Conservation (phyloP, 495 filamentous ascomycete genomes). For the Penicillium samsonianum region DNA sequence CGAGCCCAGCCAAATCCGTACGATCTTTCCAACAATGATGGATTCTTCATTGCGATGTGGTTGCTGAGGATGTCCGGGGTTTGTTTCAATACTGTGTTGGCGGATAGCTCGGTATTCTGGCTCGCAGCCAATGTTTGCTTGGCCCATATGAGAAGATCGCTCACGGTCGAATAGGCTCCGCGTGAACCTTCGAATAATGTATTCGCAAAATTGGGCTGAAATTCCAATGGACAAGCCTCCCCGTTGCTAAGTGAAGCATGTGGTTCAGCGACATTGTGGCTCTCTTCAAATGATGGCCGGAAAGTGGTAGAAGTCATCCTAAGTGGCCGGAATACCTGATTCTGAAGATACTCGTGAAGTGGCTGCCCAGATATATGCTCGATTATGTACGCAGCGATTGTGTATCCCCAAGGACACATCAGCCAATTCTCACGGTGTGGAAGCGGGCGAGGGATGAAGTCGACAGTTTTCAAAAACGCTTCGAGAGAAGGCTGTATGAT, state of each 20-base stretch:
- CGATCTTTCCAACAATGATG: not conserved
- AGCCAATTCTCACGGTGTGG: not conserved
- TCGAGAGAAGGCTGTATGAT: not conserved
- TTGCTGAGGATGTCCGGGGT: not conserved
- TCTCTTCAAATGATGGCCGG: not conserved
- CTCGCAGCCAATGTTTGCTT: conserved; percentile 6
- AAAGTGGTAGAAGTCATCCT: conserved; percentile 4
- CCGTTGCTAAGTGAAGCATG: not conserved
- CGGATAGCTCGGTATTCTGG: not conserved
- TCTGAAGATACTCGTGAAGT: conserved; percentile 5
- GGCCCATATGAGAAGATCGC: conserved; percentile 8
- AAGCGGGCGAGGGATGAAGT: not conserved
- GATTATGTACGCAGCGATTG: conserved; percentile 3
- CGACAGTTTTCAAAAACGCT: not conserved
- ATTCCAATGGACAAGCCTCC: not conserved
- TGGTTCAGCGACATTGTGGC: not conserved
- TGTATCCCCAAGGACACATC: conserved; percentile 1
- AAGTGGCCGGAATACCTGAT: conserved; percentile 5
- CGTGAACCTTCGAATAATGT: conserved; percentile 2
- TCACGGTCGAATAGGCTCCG: conserved; percentile 7
- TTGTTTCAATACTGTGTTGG: conserved; percentile 3
- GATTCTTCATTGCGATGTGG: conserved; percentile 2
- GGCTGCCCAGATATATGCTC: not conserved
- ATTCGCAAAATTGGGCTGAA: not conserved
- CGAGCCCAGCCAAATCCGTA: conserved; percentile 9